These are phyloP conservation scores for Balakata baccata DNA, from an alignment of 345 rosid species.

Conservation along the genomic window DNA sequence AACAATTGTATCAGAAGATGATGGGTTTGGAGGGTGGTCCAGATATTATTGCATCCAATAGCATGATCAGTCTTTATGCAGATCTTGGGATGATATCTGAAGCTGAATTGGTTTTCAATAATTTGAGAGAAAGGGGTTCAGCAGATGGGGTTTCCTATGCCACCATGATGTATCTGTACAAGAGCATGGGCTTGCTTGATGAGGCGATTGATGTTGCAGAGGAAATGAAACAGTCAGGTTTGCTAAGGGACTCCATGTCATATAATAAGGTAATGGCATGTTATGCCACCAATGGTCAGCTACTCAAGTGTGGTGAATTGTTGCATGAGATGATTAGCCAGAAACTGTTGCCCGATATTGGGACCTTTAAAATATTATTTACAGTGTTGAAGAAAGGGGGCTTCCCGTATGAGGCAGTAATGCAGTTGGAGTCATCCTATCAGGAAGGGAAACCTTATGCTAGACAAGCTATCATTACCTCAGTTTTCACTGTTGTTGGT, in stretches of 20 bases:
- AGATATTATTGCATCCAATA: slow-evolving; percentile 70
- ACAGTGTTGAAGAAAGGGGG: slow-evolving; percentile 71
- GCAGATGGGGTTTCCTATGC: slow-evolving; percentile 73
- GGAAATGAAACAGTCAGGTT: slow-evolving; percentile 71
- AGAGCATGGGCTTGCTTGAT: slow-evolving; percentile 79
- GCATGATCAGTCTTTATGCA: slow-evolving; percentile 71
- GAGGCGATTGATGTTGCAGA: slow-evolving; percentile 78
- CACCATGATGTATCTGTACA: slow-evolving; percentile 77
- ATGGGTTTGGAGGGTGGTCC: slow-evolving; percentile 60
- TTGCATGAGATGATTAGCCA: slow-evolving; percentile 63
- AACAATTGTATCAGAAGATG: slow-evolving; percentile 58
- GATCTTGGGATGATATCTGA: slow-evolving; percentile 74
- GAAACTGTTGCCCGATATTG: slow-evolving; percentile 58
- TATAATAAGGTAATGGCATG: slow-evolving; percentile 76
- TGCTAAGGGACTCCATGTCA: slow-evolving; percentile 54
- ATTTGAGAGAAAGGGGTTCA: slow-evolving; percentile 49
- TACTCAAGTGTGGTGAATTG: slow-evolving; percentile 63
- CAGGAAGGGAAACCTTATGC: slow-evolving; percentile 65
- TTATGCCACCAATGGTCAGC: slow-evolving; percentile 62
- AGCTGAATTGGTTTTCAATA: slow-evolving; percentile 58
- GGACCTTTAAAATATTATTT: slow-evolving; percentile 62
- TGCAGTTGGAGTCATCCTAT: slow-evolving; percentile 63
- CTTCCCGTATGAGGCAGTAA: slow-evolving; percentile 65
- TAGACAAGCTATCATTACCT: slow-evolving; percentile 52
- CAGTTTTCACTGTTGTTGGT: slow-evolving; percentile 65